Evolutionary conservation across 768 basidiomycete species (phyloP).

Genomic region (Suillus paluster): DNA sequence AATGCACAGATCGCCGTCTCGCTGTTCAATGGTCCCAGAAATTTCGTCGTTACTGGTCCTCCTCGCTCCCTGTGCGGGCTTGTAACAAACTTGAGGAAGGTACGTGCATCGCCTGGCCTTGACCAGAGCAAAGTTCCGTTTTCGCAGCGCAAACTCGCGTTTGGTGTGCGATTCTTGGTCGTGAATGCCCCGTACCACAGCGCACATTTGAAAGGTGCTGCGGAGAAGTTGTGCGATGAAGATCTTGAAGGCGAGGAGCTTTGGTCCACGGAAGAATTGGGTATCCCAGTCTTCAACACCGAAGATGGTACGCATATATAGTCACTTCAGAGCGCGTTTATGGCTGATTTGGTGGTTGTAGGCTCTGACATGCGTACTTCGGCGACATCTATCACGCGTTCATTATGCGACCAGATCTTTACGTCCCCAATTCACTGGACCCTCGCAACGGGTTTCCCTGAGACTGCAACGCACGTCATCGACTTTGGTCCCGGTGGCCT

Average conservation of each 20-base stretch:
- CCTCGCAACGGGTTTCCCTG: constrained; percentile 87
- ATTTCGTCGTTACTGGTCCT: constrained; percentile 93
- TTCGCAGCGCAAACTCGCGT: constrained; percentile 94
- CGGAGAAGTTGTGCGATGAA: constrained; percentile 75
- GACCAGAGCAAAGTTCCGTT: constrained; percentile 95
- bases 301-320: constrained; percentile 72
- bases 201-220: constrained; percentile 73
- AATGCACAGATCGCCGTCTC: constrained; percentile 85
- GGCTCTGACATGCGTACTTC: constrained; percentile 83
- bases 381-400: constrained; percentile 77
- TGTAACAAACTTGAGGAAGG: constrained; percentile 87
- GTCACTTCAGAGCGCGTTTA: constrained; percentile 20
- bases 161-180: constrained; percentile 92
- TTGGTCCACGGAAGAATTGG: constrained; percentile 70
- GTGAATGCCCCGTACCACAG: constrained; percentile 98
- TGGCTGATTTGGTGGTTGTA: constrained; percentile 35
- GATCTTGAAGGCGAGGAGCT: constrained; percentile 81
- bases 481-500: constrained; percentile 97
- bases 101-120: constrained; percentile 81
- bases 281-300: constrained; percentile 89
- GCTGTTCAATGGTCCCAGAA: constrained; percentile 90
- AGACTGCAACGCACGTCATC: constrained; percentile 89
- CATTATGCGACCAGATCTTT: constrained; percentile 93
- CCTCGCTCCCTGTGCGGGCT: constrained; percentile 92
- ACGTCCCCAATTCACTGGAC: constrained; percentile 92